Evolutionary conservation across 306 rosid species (phyloP).

Genomic region (Senna tora): DNA sequence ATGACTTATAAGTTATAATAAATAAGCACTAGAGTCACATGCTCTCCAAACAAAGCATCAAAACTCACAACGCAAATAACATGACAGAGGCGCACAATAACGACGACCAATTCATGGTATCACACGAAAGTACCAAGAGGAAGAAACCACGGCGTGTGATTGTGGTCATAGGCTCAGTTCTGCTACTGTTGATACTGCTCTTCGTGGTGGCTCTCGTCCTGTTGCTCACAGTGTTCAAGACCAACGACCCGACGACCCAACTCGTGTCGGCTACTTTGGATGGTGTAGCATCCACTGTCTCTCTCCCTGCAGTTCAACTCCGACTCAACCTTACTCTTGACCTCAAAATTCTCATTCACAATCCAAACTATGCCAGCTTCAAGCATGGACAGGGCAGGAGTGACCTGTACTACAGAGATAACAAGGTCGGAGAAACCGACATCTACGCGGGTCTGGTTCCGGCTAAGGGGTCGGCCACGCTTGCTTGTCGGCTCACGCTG

Average conservation of each 20-base stretch:
- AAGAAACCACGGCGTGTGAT: conserved; percentile 36
- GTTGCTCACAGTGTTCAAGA: conserved; percentile 59
- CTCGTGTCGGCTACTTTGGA: conserved; percentile 51
- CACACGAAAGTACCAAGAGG: conserved; percentile 30
- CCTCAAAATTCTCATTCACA: conserved; percentile 48
- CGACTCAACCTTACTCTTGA: conserved; percentile 59
- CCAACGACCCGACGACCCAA: conserved; percentile 48
- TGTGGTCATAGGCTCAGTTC: conserved; percentile 22
- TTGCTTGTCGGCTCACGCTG: conserved; percentile 51
- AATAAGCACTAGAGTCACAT: too few species aligned
- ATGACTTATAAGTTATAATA: background rate
- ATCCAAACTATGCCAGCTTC: conserved; percentile 60
- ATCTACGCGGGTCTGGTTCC: conserved; percentile 55
- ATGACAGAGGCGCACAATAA: conserved; percentile 24
- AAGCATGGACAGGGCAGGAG: conserved; percentile 57
- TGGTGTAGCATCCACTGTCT: conserved; percentile 53
- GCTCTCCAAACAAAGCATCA: background rate
- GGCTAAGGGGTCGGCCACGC: conserved; percentile 44
- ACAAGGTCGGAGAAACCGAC: conserved; percentile 59
- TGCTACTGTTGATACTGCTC: conserved; percentile 38
- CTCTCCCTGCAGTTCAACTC: conserved; percentile 50
- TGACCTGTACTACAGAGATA: conserved; percentile 42
- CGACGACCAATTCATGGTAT: conserved; percentile 13
- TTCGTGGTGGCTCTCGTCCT: conserved; percentile 44
- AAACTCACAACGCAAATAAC: conserved; percentile 8